Base-by-base conservation (phyloP, 1,284 basidiomycete species). In the Microstroma glucosiphilum region DNA sequence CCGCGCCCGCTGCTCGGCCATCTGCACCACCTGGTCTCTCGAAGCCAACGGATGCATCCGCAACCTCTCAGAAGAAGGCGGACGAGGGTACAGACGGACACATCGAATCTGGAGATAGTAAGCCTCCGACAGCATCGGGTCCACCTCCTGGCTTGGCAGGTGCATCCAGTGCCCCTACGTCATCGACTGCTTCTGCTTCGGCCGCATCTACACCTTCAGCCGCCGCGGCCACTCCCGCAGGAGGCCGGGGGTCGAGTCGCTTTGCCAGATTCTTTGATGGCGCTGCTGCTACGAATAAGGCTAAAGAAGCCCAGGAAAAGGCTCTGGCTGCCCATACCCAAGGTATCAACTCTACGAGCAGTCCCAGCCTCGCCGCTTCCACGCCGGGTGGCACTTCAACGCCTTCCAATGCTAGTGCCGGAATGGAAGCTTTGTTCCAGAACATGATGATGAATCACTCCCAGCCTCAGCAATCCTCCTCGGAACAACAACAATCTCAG, bases 221-320 rank as follows among this genome's bases (percentile, higher is more conserved):
- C 15, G 63, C 60, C 1, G 61, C 60, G 40, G 62, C 63, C 13
- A 70, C 59, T 6, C 69, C 67, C 1, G 64, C 67, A 15, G 72
- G 71, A 6, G 19, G 30, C 9, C 71, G 68, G n/a, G 68, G 72
- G 25, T 70, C 76, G n/a, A 75, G 75, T 59, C 76, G 76, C 53
- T 78, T 78, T 49, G 76, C 76, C 2, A 68, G 72, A 23, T 78
- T 78, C 69, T 78, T 78, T 56, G 72, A 72, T 40, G 67, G 66
- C 25, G 57, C 63, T 42, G 66, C 59, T 19, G 69, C 49, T 15
- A 60, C 64, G 40, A 54, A 54, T 21, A 64, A 64, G 49, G 62
- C 63, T 7, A 67, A 68, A 19, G 71, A 72, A 43, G 67, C 69
- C 6, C 71, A 72, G 48, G 72, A 72, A 15, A 67, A 68, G 41